Evolutionary conservation across 805 yeast species (phyloP).

Genomic region (Lachancea thermotolerans): DNA sequence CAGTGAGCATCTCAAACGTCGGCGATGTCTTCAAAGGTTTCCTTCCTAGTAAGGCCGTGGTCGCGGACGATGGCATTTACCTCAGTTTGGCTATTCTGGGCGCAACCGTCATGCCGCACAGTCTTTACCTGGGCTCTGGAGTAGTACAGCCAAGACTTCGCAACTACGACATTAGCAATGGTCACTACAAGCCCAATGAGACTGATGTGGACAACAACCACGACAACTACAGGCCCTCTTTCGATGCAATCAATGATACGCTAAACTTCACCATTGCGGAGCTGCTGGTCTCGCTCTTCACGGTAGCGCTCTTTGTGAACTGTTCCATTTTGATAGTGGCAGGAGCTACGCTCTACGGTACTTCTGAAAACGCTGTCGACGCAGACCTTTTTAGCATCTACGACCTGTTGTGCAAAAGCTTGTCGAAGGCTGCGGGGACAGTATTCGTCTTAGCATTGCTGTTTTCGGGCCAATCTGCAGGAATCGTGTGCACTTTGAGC

Average conservation of each 20-base stretch:
- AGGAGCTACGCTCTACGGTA: constrained; percentile 70
- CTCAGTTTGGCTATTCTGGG: constrained; percentile 82
- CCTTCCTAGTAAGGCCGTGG: constrained; percentile 44
- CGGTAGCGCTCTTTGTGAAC: constrained; percentile 87
- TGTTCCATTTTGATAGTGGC: constrained; percentile 85
- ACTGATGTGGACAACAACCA: constrained; percentile 34
- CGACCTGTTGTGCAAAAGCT: constrained; percentile 49
- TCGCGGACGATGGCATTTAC: constrained; percentile 60
- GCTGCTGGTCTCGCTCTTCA: constrained; percentile 71
- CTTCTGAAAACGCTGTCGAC: constrained; percentile 53
- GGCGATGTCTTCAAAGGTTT: constrained; percentile 66
- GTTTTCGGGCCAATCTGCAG: constrained; percentile 88
- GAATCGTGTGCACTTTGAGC: constrained; percentile 89
- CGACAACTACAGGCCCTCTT: constrained; percentile 62
- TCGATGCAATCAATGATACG: constrained; percentile 74
- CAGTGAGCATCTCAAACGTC: constrained; percentile 51
- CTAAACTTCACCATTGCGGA: constrained; percentile 79
- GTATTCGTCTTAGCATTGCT: constrained; percentile 79
- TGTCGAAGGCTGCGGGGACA: constrained; percentile 75
- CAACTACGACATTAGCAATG: constrained; percentile 66
- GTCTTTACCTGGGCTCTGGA: constrained; percentile 80
- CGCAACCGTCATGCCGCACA: constrained; percentile 95
- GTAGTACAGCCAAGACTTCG: constrained; percentile 79
- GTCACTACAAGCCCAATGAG: constrained; percentile 43
- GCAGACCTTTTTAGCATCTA: constrained; percentile 84